Evolutionary conservation across 176 grass and related monocot species (phyloP), one percentile per base, ranked within the genome.

Genomic region (Canna indica): DNA sequence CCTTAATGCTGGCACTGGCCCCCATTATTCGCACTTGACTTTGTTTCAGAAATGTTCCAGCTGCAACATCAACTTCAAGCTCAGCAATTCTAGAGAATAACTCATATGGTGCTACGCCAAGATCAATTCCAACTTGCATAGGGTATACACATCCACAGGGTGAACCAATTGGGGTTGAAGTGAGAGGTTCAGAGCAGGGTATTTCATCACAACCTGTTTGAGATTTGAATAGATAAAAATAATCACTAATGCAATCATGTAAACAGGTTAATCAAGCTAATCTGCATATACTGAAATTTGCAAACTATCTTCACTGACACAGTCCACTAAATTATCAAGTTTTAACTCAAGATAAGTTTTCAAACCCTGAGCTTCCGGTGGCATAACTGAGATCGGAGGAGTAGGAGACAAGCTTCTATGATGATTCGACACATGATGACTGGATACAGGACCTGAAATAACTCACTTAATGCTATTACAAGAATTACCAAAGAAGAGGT

Each of bases 11-110:
- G 31, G 82, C 67, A 58, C 75, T 79, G 75, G 85, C 89, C 39
- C 85, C 89, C 89, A 91, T 91, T 78, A 91, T 91, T 59, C 80
- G 78, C 73, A 91, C 85, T 65, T 91, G 89, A 75, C 85, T 88
- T 76, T 88, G 89, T 81, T 83, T 87, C 66, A 91, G 66, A 70
- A 88, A 91, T 58, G 85, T 91, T 44, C 82, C 79, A 29, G 80
- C 70, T 47, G 89, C 82, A 76, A 91, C 70, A 69, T 88, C 89
- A 24, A 88, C 84, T 76, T 91, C 89, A 46, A 91, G 81, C 53
- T 91, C 89, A 61, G 74, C 82, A 11, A 88, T 83, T 72, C 85
- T 80, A 50, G 89, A 83, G 54, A 91, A 91, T 61, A 91, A 41
- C 58, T 85, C 76, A 78, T 78, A 91, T 31, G 88, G 82, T 73